Evolutionary conservation across 1,284 basidiomycete species (phyloP).

Genomic region (Dichomitus squalens): DNA sequence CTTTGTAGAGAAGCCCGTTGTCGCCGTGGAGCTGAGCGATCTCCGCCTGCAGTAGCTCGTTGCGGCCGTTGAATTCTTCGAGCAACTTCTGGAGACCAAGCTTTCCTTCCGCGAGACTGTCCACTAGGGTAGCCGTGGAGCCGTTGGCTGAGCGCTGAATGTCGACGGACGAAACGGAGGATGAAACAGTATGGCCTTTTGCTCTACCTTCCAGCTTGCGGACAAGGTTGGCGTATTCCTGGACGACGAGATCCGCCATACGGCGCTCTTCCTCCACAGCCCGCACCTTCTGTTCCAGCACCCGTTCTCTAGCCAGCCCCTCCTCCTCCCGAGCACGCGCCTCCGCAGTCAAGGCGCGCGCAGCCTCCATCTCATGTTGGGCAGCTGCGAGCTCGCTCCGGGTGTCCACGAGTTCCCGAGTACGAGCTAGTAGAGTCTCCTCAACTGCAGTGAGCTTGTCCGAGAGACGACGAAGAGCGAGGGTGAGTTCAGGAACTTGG

Average conservation of each 20-base stretch:
- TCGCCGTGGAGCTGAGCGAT: conserved; percentile 48
- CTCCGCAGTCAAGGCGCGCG: conserved; percentile 52
- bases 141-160: conserved; percentile 11
- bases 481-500: conserved; percentile 62
- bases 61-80: conserved; percentile 51
- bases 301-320: conserved; percentile 46
- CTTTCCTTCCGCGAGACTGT: conserved; percentile 51
- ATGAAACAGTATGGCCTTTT: conserved; percentile 23
- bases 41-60: conserved; percentile 48
- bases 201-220: conserved; percentile 55
- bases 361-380: conserved; percentile 47
- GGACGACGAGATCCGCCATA: conserved; percentile 64
- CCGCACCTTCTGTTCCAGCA: conserved; percentile 44
- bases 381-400: conserved; percentile 47
- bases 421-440: conserved; percentile 50
- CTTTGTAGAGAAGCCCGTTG: conserved; percentile 43
- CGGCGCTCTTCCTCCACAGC: conserved; percentile 56
- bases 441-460: conserved; percentile 67
- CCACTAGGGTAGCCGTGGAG: conserved; percentile 37
- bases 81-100: conserved; percentile 50
- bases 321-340: conserved; percentile 56
- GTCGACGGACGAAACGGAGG: conserved; percentile 20
- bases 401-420: conserved; percentile 45
- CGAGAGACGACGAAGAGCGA: conserved; percentile 67
- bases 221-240: conserved; percentile 73